Evolutionary conservation across 371 early-diverging fungal genomes (phyloP).

Genomic region (Nosema muscidifuracis): DNA sequence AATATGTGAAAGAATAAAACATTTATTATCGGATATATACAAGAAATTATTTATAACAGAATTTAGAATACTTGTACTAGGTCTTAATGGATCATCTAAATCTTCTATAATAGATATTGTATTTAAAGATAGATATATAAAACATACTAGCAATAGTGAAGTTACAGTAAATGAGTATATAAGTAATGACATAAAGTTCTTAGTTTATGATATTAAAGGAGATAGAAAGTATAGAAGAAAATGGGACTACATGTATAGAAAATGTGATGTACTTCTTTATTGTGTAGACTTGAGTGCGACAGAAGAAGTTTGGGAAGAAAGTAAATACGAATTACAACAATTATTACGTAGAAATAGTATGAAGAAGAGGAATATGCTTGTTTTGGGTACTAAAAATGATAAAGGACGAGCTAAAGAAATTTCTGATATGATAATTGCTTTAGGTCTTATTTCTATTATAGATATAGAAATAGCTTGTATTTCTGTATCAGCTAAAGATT

Average conservation of each 20-base stretch:
- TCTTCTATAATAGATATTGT: constrained; percentile 43
- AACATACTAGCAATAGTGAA: constrained; percentile 4
- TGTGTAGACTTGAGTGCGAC: constrained; percentile 35
- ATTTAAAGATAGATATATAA: constrained; percentile 16
- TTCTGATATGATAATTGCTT: constrained; percentile 76
- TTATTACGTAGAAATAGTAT: constrained; percentile 53
- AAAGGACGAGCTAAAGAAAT: constrained; percentile 76
- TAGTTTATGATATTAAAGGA: constrained; percentile 55
- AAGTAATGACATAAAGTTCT: constrained; percentile 28
- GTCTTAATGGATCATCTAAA: constrained; percentile 46
- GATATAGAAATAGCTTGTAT: constrained; percentile 92
- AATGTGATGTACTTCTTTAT: constrained; percentile 51
- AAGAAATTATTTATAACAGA: constrained; percentile 44
- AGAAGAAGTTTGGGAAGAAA: constrained; percentile 11
- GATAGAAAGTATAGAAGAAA: constrained; percentile 16
- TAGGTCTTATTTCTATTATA: constrained; percentile 72
- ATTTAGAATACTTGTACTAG: constrained; percentile 48
- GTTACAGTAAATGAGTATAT: constrained; percentile 17
- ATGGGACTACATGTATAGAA: constrained; percentile 50
- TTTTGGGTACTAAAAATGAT: constrained; percentile 97
- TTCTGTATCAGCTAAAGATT: constrained; percentile 91
- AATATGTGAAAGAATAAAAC: constrained; percentile 11
- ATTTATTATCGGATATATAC: neutral
- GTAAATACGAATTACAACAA: constrained; percentile 42
- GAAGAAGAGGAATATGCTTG: constrained; percentile 64